A percentile compares a stretch with the other conserved stretches of the same genome.
These are phyloP conservation scores for Phylloporus arenicola DNA, from an alignment of 768 basidiomycete genomes.

Conservation along the genomic window DNA sequence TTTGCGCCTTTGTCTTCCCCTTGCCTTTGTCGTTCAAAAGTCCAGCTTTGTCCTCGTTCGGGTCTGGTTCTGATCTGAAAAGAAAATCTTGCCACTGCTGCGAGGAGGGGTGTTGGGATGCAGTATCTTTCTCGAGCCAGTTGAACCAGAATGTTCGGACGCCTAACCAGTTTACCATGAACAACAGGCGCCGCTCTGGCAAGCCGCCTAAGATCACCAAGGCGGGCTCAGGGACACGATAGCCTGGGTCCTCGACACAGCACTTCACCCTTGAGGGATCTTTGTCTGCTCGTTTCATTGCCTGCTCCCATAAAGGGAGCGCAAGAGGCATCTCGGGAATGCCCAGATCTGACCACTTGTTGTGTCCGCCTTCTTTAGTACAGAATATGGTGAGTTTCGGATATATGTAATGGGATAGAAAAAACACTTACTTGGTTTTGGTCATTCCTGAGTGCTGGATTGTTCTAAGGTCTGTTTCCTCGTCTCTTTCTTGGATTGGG, in stretches of 20 bases:
- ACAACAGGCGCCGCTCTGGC: background rate
- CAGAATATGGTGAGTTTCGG: background rate
- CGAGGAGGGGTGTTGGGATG: too few species aligned
- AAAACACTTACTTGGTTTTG: background rate
- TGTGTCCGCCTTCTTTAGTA: background rate
- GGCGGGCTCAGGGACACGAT: conserved; percentile 1
- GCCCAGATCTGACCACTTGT: conserved; percentile 1
- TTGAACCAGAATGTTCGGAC: conserved; percentile 1
- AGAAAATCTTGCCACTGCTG: conserved; percentile 10
- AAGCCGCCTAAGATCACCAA: background rate
- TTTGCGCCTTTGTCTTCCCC: background rate
- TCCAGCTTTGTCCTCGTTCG: background rate
- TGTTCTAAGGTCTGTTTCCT: background rate
- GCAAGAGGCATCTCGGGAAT: background rate
- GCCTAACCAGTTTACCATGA: conserved; percentile 5
- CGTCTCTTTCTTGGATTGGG: background rate
- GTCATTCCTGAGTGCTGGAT: background rate
- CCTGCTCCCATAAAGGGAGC: background rate
- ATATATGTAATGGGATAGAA: background rate
- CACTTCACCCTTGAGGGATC: background rate
- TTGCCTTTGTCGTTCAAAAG: background rate
- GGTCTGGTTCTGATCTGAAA: background rate
- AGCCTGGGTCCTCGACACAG: background rate
- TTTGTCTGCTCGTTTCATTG: background rate
- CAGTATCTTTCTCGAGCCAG: background rate